Percentiles rank a stretch among this genome's conserved stretches.
Conservation (phyloP, 768 basidiomycete genomes). For the Amanita fuliginea region DNA sequence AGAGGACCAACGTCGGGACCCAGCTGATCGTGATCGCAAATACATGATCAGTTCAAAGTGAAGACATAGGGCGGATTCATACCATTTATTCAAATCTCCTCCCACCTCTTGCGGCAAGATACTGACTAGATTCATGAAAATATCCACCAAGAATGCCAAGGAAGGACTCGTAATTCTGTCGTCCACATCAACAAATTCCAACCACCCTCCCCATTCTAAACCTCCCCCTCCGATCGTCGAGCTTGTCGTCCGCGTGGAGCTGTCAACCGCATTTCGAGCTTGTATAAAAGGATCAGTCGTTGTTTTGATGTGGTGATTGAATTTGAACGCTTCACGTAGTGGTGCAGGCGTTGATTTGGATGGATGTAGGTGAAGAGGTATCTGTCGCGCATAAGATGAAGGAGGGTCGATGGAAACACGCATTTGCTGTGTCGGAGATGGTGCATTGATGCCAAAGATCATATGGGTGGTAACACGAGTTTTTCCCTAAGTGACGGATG, state of each 20-base stretch:
- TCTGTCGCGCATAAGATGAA: constrained; percentile 47
- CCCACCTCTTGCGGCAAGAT: constrained; percentile 37
- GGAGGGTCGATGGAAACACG: constrained; percentile 31
- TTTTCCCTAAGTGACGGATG: constrained; percentile 22
- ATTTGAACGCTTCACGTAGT: constrained; percentile 21
- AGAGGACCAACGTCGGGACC: constrained; percentile 52
- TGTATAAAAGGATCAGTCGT: constrained; percentile 30
- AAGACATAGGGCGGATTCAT: neutral
- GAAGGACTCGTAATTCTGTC: constrained; percentile 32
- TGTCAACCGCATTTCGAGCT: constrained; percentile 25
- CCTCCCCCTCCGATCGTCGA: constrained; percentile 41
- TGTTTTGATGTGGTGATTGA: constrained; percentile 21
- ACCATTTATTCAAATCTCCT: constrained; percentile 27
- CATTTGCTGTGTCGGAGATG: constrained; percentile 14
- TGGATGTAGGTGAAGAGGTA: constrained; percentile 46
- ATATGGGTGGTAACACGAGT: constrained; percentile 40
- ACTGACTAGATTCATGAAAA: constrained; percentile 31
- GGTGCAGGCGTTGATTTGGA: constrained; percentile 20
- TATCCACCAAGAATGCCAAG: constrained; percentile 48
- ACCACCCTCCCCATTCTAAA: constrained; percentile 49
- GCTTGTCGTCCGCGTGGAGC: constrained; percentile 24
- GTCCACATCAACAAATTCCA: constrained; percentile 33
- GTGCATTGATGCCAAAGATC: constrained; percentile 40
- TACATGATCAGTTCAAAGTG: neutral
- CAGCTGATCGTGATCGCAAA: constrained; percentile 35